Conservation (phyloP, 371 early-diverging fungal species). For the Dichotomocladium elegans region DNA sequence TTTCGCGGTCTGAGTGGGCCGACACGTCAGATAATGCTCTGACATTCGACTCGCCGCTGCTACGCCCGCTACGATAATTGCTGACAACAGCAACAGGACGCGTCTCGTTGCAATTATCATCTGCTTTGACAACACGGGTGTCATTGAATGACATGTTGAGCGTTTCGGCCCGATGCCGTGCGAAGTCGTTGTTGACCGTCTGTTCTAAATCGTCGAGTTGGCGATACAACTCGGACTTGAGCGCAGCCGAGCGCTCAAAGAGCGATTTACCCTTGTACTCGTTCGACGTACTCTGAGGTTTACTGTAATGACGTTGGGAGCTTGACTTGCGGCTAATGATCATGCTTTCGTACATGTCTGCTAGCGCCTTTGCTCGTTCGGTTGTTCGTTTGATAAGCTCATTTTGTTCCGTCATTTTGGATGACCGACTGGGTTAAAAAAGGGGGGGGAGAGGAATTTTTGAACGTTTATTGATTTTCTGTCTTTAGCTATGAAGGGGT, state of each 20-base stretch:
- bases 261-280: slow-evolving; percentile 1
- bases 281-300: too few species aligned
- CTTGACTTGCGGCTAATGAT: too few species aligned
- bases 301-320: too few species aligned
- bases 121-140: neutral
- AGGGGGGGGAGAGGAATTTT: too few species aligned
- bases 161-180: slow-evolving; percentile 15
- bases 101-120: neutral
- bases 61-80: too few species aligned
- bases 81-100: slow-evolving; percentile 2
- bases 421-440: too few species aligned
- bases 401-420: too few species aligned
- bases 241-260: neutral
- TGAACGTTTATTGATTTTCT: too few species aligned
- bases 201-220: slow-evolving; percentile 21
- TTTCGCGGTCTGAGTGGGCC: slow-evolving; percentile 20
- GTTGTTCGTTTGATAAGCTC: too few species aligned
- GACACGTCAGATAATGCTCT: slow-evolving; percentile 10
- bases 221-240: slow-evolving; percentile 14
- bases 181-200: slow-evolving; percentile 21
- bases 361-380: too few species aligned
- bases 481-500: too few species aligned
- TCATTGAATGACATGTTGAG: slow-evolving; percentile 2
- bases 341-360: too few species aligned
- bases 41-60: neutral